Evolutionary conservation across 106 monocot genomes (phyloP).

Genomic region (Posidonia australis): DNA sequence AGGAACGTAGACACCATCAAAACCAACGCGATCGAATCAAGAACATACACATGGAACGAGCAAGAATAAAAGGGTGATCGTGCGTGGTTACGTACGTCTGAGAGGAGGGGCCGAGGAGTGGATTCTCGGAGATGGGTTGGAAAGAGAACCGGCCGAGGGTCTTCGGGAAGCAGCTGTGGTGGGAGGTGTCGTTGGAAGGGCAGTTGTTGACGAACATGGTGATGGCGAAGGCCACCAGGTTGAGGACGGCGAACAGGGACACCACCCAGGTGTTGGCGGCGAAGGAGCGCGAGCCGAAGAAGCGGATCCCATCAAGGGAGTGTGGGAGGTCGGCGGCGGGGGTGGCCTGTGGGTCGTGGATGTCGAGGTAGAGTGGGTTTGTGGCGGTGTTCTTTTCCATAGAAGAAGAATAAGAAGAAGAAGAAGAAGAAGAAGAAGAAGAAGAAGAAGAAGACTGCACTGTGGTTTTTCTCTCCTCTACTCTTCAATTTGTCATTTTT

Average conservation of each 20-base stretch:
- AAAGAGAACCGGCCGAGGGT: slow-evolving; percentile 8
- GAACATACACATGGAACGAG: too few relatives aligned
- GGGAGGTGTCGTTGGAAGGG: background rate
- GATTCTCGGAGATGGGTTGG: slow-evolving; percentile 6
- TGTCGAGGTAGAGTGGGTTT: background rate
- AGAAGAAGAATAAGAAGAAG: background rate
- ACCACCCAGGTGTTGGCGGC: slow-evolving; percentile 10
- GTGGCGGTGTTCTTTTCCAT: slow-evolving; percentile 1
- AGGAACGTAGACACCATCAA: too few relatives aligned
- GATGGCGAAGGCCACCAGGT: background rate
- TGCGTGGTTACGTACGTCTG: too few relatives aligned
- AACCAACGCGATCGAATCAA: too few relatives aligned
- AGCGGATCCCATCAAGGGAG: background rate
- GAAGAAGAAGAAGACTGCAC: background rate
- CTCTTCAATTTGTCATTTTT: too few relatives aligned
- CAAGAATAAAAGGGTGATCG: too few relatives aligned
- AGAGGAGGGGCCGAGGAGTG: slow-evolving; percentile 9
- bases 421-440: background rate
- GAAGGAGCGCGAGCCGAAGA: slow-evolving; percentile 11
- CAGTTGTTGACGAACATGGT: slow-evolving; percentile 17
- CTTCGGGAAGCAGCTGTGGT: background rate
- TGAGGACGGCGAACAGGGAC: background rate
- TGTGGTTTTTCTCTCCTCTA: too few relatives aligned
- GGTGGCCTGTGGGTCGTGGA: background rate
- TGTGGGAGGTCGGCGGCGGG: background rate